Evolutionary conservation across 2,329 filamentous ascomycete species (phyloP).

Genomic region (Cercospora citrullina): DNA sequence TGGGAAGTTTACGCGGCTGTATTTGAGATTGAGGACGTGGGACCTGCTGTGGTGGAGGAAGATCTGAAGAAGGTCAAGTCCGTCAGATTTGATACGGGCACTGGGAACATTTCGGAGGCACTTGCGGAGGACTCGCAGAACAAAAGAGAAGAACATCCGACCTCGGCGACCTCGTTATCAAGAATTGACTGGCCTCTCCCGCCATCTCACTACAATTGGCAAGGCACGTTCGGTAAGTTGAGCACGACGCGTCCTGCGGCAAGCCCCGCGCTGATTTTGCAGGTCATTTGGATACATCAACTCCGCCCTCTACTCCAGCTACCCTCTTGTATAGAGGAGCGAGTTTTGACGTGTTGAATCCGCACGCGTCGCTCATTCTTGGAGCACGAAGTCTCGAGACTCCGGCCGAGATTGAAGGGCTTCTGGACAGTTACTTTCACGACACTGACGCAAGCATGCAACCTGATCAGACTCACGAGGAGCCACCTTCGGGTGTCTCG

Average conservation of each 20-base stretch:
- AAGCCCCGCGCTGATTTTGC: conserved; percentile 18
- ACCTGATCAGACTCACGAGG: conserved; percentile 18
- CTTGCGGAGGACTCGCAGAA: not conserved
- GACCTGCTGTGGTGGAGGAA: not conserved
- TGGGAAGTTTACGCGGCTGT: conserved; percentile 39
- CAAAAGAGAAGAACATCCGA: conserved; percentile 7
- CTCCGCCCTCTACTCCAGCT: conserved; percentile 30
- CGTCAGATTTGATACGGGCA: not conserved
- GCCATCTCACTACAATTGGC: conserved; percentile 32
- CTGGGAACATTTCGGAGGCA: conserved; percentile 7
- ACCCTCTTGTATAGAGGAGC: conserved; percentile 37
- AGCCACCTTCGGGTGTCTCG: conserved; percentile 23
- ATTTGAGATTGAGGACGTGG: conserved; percentile 22
- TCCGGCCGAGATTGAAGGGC: conserved; percentile 38
- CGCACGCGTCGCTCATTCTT: conserved; percentile 38
- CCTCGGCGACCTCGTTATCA: conserved; percentile 33
- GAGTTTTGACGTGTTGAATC: conserved; percentile 40
- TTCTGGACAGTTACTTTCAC: conserved; percentile 38
- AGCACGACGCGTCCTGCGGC: not conserved
- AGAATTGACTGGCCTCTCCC: conserved; percentile 36
- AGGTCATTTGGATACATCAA: conserved; percentile 26
- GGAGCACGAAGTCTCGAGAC: conserved; percentile 34
- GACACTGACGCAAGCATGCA: conserved; percentile 18
- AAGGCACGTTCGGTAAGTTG: conserved; percentile 33
- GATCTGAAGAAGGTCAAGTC: conserved; percentile 14